Base-by-base conservation (phyloP, 148 eudicot genomes). In the Hydrangea macrophylla region DNA sequence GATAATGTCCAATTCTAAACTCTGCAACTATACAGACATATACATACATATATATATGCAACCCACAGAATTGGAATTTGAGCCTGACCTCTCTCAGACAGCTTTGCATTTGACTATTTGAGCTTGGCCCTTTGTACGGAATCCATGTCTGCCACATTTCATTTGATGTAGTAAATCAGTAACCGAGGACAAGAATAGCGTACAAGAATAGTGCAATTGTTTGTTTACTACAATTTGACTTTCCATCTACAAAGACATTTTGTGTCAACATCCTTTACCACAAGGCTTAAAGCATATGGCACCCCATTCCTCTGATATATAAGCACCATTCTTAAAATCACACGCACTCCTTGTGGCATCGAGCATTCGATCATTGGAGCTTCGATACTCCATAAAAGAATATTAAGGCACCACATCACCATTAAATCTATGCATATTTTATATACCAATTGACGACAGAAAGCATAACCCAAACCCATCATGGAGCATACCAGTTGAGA, bases 101-200 rank as follows among this genome's bases (percentile, higher is more conserved):
- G 81, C 73, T 81, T 86, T 0, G 92, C 84, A 73, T 84, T 87
- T n/a, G n/a, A n/a, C n/a, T n/a, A n/a, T n/a, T n/a, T 2, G 96
- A 85, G 80, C 83, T 83, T 63, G 84, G 92, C 30, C 97, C 99
- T 85, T 83, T 87, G 63, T 95, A 91, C 5, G 97, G 97, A 76
- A 90, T 79, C 99, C 99, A 95, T 9, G 91, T 78, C 99, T 95
- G 27, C 35, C 60, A 65, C 48, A 76, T n/a, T n/a, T n/a, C n/a
- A n/a, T n/a, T n/a, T n/a, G n/a, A n/a, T n/a, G n/a, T n/a, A n/a
- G n/a, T n/a, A n/a, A n/a, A n/a, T n/a, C n/a, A n/a, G n/a, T n/a
- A n/a, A n/a, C n/a, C n/a, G n/a, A n/a, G n/a, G n/a, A n/a, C n/a
- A n/a, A n/a, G n/a, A n/a, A n/a, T n/a, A n/a, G n/a, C n/a, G n/a